Base-by-base conservation (phyloP, 345 rosid genomes). In the Cardamine resedifolia region DNA sequence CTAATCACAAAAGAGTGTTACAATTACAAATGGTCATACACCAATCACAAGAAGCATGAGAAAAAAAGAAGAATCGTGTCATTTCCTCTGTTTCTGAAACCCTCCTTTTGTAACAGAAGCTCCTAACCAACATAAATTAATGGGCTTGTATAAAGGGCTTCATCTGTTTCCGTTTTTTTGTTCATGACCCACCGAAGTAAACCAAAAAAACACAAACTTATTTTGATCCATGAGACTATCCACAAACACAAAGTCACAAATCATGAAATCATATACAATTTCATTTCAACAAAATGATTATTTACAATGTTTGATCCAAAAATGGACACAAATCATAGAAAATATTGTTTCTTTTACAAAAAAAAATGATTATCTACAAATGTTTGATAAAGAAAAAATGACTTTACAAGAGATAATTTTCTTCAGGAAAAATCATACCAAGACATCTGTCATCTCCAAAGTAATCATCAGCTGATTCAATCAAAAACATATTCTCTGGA, bases 401-500 rank as follows among this genome's bases (percentile, higher is more conserved):
- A 8, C 19, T n/a, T 68, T 75, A 61, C 70, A 68, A 18, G 14
- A 52, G 41, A 55, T 23, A 61, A 24, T 51, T 69, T 2, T 76
- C 79, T 26, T 68, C 71, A 59, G 79, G 70, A 16, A 76, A 63
- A 60, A 62, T 69, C 70, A 69, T 45, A 26, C 34, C 73, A 50
- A 67, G 56, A 51, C 63, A 67, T 30, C 48, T 55, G 7, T 75
- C 63, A 30, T 59, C 59, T 4, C 49, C 65, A 20, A 62, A 69
- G 75, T 12, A 62, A 20, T 47, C 58, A 53, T 76, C 64, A 2
- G 30, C n/a, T 21, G 66, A 41, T 47, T 51, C 71, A 11, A 28
- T 7, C 62, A 85, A 26, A 58, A 83, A 44, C 57, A 84, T 38
- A 52, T 74, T 81, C 31, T 64, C 83, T 18, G 64, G 28, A 33